phyloP scores from a whole-genome alignment of 2,329 filamentous ascomycete genomes.

The Colletotrichum sp. region DNA sequence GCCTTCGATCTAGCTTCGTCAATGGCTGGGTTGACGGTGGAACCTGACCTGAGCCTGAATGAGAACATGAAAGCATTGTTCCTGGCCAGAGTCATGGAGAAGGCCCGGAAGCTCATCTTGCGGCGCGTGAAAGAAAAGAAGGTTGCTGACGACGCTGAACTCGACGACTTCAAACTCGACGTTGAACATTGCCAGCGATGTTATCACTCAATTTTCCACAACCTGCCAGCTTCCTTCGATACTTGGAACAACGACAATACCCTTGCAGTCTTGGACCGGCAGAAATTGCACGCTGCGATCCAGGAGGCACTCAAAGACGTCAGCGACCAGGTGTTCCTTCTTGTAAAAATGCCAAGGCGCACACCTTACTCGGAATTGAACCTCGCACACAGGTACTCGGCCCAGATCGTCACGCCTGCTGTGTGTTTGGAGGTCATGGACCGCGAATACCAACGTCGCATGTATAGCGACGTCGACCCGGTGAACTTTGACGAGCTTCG shows the following conservation, averaged over 20 bases:
- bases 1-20: neutral
- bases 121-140: neutral
- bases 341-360: neutral
- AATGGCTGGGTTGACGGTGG: neutral
- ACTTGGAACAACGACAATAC: neutral
- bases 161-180: neutral
- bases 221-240: neutral
- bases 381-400: neutral
- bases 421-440: neutral
- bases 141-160: neutral
- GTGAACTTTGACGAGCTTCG: neutral
- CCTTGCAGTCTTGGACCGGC: neutral
- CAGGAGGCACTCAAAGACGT: neutral
- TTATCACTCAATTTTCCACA: neutral
- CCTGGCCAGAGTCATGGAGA: neutral
- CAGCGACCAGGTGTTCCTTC: neutral
- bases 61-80: neutral
- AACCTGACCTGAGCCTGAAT: neutral
- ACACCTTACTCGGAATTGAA: neutral
- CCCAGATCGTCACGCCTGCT: neutral
- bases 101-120: neutral
- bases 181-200: neutral
- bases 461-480: neutral
- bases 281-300: neutral
- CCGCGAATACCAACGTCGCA: neutral